Conservation (phyloP, 164 flowering plant genomes). For the Vitis rupestris region DNA sequence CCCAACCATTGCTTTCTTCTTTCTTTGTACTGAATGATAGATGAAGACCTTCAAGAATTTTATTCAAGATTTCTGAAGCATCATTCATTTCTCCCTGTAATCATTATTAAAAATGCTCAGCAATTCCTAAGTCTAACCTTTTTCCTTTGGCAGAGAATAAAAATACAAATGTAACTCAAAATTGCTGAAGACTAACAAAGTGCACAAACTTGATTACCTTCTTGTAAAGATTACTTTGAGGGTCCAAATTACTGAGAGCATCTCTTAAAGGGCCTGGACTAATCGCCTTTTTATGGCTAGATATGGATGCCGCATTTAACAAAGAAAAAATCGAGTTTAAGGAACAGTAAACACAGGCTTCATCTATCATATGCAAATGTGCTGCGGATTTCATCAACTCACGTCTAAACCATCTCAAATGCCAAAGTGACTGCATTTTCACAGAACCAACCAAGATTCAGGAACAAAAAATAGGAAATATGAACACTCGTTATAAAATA, state of each 20-base stretch:
- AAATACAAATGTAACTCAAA: neutral
- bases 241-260: neutral
- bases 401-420: neutral
- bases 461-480: neutral
- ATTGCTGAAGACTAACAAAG: neutral
- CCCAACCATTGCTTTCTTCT: no score
- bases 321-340: neutral
- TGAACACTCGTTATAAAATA: no score
- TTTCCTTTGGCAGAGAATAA: neutral
- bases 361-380: neutral
- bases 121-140: neutral
- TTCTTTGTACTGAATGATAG: no score
- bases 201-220: neutral
- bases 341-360: constrained; percentile 3
- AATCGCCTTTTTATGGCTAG: neutral
- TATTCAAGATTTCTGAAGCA: neutral
- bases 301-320: neutral
- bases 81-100: constrained; percentile 10
- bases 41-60: constrained; percentile 3
- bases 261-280: no score
- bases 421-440: constrained; percentile 2
- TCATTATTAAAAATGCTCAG: neutral
- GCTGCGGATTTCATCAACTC: neutral
- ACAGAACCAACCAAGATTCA: no score
- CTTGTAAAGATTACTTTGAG: neutral